A percentile compares a stretch with the other conserved stretches of the same genome.
Conservation (phyloP, 192 early-diverging fungal genomes). For the Gryganskiella cystojenkinii region DNA sequence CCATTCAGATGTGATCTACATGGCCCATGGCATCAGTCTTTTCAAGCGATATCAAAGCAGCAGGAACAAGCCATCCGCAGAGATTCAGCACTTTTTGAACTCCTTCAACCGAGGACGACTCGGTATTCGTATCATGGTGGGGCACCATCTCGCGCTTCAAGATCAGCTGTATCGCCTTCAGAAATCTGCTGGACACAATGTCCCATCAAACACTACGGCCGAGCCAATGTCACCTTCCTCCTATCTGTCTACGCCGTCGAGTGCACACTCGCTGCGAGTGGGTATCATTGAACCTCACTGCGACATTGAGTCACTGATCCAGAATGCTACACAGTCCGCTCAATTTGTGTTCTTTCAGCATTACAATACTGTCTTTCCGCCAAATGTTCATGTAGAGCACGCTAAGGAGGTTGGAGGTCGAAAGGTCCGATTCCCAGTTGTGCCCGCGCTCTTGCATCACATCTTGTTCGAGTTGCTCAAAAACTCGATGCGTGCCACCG, state of each 20-base stretch:
- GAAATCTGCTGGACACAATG: background rate
- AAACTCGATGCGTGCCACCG: slow-evolving; percentile 88
- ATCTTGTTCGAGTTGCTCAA: slow-evolving; percentile 93
- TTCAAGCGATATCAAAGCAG: slow-evolving; percentile 43
- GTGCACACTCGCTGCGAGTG: slow-evolving; percentile 30
- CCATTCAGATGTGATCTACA: slow-evolving; percentile 28
- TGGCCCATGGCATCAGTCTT: slow-evolving; percentile 49
- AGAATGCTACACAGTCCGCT: slow-evolving; percentile 37
- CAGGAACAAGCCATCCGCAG: slow-evolving; percentile 20
- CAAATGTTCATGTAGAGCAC: slow-evolving; percentile 41
- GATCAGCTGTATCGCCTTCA: slow-evolving; percentile 17
- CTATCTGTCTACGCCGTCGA: slow-evolving; percentile 28
- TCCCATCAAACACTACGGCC: background rate
- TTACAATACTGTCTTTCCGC: slow-evolving; percentile 44
- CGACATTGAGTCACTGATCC: slow-evolving; percentile 44
- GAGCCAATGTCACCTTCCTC: slow-evolving; percentile 5
- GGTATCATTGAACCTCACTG: slow-evolving; percentile 51
- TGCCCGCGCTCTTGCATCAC: slow-evolving; percentile 73
- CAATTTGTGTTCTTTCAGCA: slow-evolving; percentile 54
- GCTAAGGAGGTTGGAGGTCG: slow-evolving; percentile 42
- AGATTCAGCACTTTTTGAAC: slow-evolving; percentile 44
- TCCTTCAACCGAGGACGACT: slow-evolving; percentile 48
- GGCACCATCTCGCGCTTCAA: slow-evolving; percentile 44
- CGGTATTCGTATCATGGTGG: slow-evolving; percentile 47
- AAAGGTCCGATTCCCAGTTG: slow-evolving; percentile 47